Base-by-base conservation (phyloP, 371 early-diverging fungal species). In the Circinella minor region DNA sequence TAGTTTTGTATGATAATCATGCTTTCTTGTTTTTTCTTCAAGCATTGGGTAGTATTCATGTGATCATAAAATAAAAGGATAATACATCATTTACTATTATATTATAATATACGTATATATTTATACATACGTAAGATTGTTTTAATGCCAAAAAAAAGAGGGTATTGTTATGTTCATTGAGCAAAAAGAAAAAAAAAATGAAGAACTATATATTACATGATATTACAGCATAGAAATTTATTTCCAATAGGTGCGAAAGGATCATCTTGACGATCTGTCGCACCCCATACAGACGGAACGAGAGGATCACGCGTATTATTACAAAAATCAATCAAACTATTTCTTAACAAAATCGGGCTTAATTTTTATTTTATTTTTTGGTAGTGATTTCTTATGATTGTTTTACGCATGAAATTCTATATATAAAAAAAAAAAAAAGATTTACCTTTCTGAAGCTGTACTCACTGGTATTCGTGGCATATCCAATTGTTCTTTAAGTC, bases 381-480 rank as follows among this genome's bases (percentile, higher is more conserved):
- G n/a, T 20, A 14, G 36, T 15, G n/a, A 15, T 46, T 27, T 17
- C 37, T 15, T 20, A 15, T n/a, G 4, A 38, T 13, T 43, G 43
- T 11, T 9, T 6, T 11, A 43, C 43, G 43, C 43, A 43, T 43
- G 43, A 27, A 47, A 47, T 15, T 47, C 15, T 47, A 9, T 47
- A 11, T n/a, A n/a, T n/a, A n/a, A n/a, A n/a, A n/a, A n/a, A n/a
- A n/a, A n/a, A n/a, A 55, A 37, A 5, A 17, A 14, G 4, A 10
- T 54, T 49, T 71, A 70, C 75, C 62, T 66, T 38, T 68, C 20
- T 11, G 67, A 46, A 27, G 95, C 95, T 75, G 94, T 92, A 55
- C 93, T 92, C 11, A 95, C 92, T 34, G 91, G 82, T 39, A 94
- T 85, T 46, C 96, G 87, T 9, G 90, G 89, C 68, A 92, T 82